Percentiles rank a stretch among this genome's conserved stretches.
These are phyloP conservation scores for Sphaerulina musiva DNA, from an alignment of 2,329 filamentous ascomycete genomes.

Conservation along the genomic window DNA sequence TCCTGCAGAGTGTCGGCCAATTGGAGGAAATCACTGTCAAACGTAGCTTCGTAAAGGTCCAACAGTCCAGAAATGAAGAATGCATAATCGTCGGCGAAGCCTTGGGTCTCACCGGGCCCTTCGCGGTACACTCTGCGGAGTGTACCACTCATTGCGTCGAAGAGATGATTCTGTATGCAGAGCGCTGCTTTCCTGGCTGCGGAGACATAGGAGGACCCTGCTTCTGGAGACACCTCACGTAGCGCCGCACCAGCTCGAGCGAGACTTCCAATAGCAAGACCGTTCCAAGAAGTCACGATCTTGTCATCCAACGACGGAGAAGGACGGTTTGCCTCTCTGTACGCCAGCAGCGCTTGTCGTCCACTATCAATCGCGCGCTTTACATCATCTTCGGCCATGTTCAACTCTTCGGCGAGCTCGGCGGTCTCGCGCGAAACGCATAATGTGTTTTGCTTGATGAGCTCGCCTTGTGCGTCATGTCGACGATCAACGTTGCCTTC, in stretches of 20 bases:
- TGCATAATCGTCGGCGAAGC: constrained; percentile 91
- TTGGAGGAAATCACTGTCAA: constrained; percentile 65
- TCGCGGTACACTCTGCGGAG: constrained; percentile 71
- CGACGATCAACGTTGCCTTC: constrained; percentile 79
- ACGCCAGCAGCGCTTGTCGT: constrained; percentile 59
- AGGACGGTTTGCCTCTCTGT: constrained; percentile 67
- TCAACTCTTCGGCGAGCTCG: constrained; percentile 68
- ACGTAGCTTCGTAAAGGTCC: constrained; percentile 76
- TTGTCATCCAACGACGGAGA: constrained; percentile 80
- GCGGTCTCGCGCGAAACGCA: constrained; percentile 61
- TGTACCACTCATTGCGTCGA: constrained; percentile 55
- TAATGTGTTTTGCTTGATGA: constrained; percentile 87
- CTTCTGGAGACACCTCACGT: constrained; percentile 50
- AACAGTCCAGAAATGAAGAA: constrained; percentile 78
- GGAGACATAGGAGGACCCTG: constrained; percentile 47
- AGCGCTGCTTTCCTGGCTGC: constrained; percentile 61
- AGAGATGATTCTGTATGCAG: constrained; percentile 70
- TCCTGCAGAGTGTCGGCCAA: constrained; percentile 79
- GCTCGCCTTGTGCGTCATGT: constrained; percentile 86
- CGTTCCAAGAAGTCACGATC: constrained; percentile 81
- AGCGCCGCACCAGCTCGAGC: constrained; percentile 66
- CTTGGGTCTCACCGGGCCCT: constrained; percentile 58
- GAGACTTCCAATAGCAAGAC: constrained; percentile 77
- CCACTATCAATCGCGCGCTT: constrained; percentile 60
- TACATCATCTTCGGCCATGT: constrained; percentile 62